Base-by-base conservation (phyloP, 1,284 basidiomycete genomes). In the Ceratobasidium sp. region DNA sequence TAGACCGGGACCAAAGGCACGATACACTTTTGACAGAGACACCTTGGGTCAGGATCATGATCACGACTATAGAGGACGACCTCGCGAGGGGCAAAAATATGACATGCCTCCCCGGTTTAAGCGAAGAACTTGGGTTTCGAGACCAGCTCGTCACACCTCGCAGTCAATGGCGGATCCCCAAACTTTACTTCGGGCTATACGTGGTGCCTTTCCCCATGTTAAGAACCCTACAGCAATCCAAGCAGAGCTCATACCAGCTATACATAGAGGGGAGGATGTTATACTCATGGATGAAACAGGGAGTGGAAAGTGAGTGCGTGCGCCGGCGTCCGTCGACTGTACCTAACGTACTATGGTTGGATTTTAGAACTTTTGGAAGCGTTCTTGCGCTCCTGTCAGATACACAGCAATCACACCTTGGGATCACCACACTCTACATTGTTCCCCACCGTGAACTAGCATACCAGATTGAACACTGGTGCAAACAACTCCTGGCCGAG, bases 361-460 rank as follows among this genome's bases (percentile, higher is more conserved):
- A 58, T n/a, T 53, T 23, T 72, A 92, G 91, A 79, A 90, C 91
- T 1, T 90, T 93, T 77, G 90, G 89, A 0, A 78, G 89, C 26
- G 80, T 89, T 36, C 77, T 92, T 28, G 89, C 88, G 14, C 80
- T 92, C 41, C 81, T 92, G 65, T 88, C 84, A 79, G 87, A 88
- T 78, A 80, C 83, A 53, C 83, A 84, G 39, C 43, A 62, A 73
- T 61, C 71, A 69, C 43, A 55, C 53, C 62, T 75, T 76, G 72
- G 62, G 16, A 82, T 85, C 39, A 84, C 83, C 28, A 84, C 87
- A n/a, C 81, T 93, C 50, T 80, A 92, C 26, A 82, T 93, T 52
- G 89, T 92, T 3, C 92, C 92, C 4, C 92, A 93, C 78, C 83
- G 87, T 39, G 91, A 92, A 77, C 81, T 93, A 73, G 91, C 88